A percentile compares a stretch with the other conserved stretches of the same genome.
These are phyloP conservation scores for Scedosporium boydii DNA, from an alignment of 2,329 filamentous ascomycete species.

Conservation along the genomic window DNA sequence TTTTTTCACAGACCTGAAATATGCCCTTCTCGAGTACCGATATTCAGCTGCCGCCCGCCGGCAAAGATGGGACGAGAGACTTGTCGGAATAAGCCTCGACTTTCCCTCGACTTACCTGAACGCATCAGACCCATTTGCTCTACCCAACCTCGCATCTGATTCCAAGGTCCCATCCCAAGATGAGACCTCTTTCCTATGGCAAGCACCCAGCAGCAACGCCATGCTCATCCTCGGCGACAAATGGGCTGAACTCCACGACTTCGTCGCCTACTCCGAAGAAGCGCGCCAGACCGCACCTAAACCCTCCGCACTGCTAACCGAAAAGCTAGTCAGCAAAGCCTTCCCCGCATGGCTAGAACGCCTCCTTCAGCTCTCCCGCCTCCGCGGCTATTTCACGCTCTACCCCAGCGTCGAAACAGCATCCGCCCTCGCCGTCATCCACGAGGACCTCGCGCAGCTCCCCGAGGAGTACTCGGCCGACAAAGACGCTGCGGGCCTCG, in stretches of 20 bases:
- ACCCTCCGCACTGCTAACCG: conserved; percentile 28
- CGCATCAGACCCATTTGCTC: conserved; percentile 44
- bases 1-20: conserved; percentile 54
- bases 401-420: conserved; percentile 58
- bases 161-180: conserved; percentile 24
- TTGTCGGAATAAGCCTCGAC: conserved; percentile 75
- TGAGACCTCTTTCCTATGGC: conserved; percentile 65
- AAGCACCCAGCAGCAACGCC: conserved; percentile 74
- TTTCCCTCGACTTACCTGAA: conserved; percentile 57
- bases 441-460: conserved; percentile 61
- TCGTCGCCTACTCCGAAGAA: conserved; percentile 51
- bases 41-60: conserved; percentile 48
- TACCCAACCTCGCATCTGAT: conserved; percentile 21
- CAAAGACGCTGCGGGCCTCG: conserved; percentile 8
- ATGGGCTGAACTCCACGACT: conserved; percentile 79
- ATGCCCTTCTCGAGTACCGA: conserved; percentile 64
- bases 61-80: conserved; percentile 36
- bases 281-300: conserved; percentile 15
- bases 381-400: conserved; percentile 67
- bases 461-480: conserved; percentile 57
- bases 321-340: conserved; percentile 50
- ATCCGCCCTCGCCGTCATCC: conserved; percentile 57
- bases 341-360: conserved; percentile 74
- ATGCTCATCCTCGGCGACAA: conserved; percentile 74
- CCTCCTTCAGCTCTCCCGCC: conserved; percentile 63